Percentiles rank a stretch among this genome's conserved stretches.
These are phyloP conservation scores for Exophiala oligosperma DNA, from an alignment of 2,329 filamentous ascomycete genomes.

Conservation along the genomic window DNA sequence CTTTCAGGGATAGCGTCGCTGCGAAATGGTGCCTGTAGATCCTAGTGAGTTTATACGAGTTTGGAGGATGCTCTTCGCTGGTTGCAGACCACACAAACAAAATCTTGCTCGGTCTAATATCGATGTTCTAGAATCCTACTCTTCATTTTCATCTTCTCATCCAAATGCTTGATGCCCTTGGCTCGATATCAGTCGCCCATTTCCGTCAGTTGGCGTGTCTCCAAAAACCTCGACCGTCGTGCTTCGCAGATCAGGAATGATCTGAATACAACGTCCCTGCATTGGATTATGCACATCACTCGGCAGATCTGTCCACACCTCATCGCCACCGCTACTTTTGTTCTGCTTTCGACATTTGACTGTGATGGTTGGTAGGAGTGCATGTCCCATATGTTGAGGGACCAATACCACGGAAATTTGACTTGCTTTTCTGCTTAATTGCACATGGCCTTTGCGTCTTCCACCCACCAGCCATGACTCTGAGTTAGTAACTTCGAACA, in stretches of 20 bases:
- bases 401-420: slow-evolving; percentile 69
- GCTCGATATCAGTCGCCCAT: slow-evolving; percentile 15
- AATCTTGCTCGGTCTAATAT: no score
- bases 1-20: not conserved
- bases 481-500: slow-evolving; percentile 74
- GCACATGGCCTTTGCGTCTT: slow-evolving; percentile 62
- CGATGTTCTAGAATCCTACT: not conserved
- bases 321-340: slow-evolving; percentile 21
- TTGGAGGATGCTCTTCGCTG: no score
- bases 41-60: not conserved
- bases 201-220: slow-evolving; percentile 8
- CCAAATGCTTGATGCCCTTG: not conserved
- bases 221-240: slow-evolving; percentile 67
- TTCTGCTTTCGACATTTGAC: slow-evolving; percentile 52
- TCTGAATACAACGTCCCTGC: slow-evolving; percentile 72
- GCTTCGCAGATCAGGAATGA: slow-evolving; percentile 68
- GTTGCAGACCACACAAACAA: no score
- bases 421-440: slow-evolving; percentile 37
- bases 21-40: slow-evolving; percentile 4
- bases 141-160: not conserved
- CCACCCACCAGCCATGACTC: slow-evolving; percentile 87
- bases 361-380: slow-evolving; percentile 77
- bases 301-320: slow-evolving; percentile 44
- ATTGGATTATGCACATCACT: slow-evolving; percentile 82
- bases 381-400: slow-evolving; percentile 73